Conservation (phyloP, 176 grass and related monocot genomes). For the Musa troglodytarum region DNA sequence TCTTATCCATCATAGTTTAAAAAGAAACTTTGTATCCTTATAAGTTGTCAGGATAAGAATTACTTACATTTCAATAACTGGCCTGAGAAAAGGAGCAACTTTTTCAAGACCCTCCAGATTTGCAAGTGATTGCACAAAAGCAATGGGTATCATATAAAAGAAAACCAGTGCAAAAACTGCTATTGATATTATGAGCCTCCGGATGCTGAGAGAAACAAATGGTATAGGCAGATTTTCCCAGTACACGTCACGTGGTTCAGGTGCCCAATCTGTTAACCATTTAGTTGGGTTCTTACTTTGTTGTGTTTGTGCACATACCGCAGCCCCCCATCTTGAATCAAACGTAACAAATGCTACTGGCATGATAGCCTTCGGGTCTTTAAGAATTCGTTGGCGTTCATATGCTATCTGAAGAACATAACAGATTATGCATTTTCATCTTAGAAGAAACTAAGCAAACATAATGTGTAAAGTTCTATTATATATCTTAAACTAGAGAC, state of each 20-base stretch:
- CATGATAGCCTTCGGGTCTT: conserved; percentile 83
- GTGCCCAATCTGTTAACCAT: conserved; percentile 90
- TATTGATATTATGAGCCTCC: conserved; percentile 71
- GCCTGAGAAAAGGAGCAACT: conserved; percentile 86
- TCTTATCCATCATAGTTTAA: not conserved
- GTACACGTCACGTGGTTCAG: conserved; percentile 91
- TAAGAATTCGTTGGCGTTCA: conserved; percentile 66
- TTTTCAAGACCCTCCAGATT: conserved; percentile 98
- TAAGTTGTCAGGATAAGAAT: not conserved
- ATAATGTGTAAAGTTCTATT: not conserved
- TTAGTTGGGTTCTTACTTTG: conserved; percentile 87
- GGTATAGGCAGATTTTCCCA: conserved; percentile 94
- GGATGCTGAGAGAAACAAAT: conserved; percentile 89
- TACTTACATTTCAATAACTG: conserved; percentile 81
- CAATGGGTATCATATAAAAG: conserved; percentile 97
- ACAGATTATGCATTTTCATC: conserved; percentile 8
- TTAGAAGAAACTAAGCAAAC: not conserved
- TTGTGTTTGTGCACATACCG: conserved; percentile 92
- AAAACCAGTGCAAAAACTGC: conserved; percentile 76
- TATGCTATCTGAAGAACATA: conserved; percentile 51
- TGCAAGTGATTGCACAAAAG: conserved; percentile 96
- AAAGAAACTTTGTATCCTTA: not conserved
- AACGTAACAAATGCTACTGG: conserved; percentile 96
- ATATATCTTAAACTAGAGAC: not conserved
- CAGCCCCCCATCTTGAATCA: conserved; percentile 96